phyloP scores from a whole-genome alignment of 164 flowering plant species.

The Brasenia schreberi region DNA sequence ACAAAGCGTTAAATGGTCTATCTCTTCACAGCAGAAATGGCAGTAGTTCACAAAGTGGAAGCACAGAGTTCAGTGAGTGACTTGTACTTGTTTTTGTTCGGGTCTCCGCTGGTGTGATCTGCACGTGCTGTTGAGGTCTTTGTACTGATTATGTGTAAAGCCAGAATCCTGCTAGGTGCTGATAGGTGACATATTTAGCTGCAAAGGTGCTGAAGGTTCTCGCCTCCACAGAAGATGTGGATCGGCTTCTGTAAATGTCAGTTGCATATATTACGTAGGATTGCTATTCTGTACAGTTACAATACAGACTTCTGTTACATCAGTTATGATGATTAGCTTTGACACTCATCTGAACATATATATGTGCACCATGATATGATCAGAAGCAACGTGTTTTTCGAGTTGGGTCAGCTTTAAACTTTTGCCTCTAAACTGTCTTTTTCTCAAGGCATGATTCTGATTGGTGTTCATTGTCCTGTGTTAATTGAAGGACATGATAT shows the following conservation, averaged over 20 bases:
- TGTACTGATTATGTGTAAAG: background rate
- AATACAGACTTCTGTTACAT: background rate
- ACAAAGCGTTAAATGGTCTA: conserved; percentile 34
- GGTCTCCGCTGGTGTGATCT: background rate
- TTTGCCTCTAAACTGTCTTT: too few relatives aligned
- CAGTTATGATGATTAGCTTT: too few relatives aligned
- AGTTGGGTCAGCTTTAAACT: too few relatives aligned
- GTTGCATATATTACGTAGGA: background rate
- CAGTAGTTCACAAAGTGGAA: conserved; percentile 67
- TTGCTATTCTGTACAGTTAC: too few relatives aligned
- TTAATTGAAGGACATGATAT: too few relatives aligned
- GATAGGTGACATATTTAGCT: background rate
- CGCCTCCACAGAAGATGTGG: background rate
- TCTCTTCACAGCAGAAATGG: conserved; percentile 61
- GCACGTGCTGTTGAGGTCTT: background rate
- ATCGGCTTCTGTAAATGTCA: background rate
- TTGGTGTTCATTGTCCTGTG: too few relatives aligned
- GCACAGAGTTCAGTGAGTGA: conserved; percentile 56
- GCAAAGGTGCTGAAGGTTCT: background rate
- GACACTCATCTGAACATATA: background rate
- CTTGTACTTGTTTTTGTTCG: background rate
- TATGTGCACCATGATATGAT: background rate
- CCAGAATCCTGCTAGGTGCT: background rate
- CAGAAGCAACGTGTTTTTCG: too few relatives aligned
- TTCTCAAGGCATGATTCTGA: too few relatives aligned